Evolutionary conservation across 2,329 filamentous ascomycete genomes (phyloP), one percentile per base, ranked within the genome.

Genomic region (Pestalotiopsis sp.): DNA sequence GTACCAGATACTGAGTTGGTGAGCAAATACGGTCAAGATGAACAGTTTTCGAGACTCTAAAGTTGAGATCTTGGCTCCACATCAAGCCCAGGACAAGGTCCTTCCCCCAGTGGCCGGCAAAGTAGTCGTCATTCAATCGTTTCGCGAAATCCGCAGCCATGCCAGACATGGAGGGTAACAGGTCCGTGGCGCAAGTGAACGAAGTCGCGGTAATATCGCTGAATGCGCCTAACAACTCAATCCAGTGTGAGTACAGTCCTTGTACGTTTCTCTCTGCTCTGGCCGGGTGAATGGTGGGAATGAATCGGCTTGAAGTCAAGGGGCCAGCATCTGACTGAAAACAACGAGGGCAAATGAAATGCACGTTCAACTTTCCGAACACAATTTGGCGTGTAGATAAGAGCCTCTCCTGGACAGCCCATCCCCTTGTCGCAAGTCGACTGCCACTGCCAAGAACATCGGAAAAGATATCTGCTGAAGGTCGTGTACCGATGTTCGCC

Each of bases 291-390:
- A 65, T 65, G n/a, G 1, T 65, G 3, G 7, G 0, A 52, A 2
- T 2, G 6, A 25, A 52, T 12, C 0, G 0, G 1, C n/a, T 1
- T 11, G 3, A 2, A 11, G 3, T 0, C 12, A 23, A 2, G 4
- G 39, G 62, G 0, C 6, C 27, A 11, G 39, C 62, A 13, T 4
- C 2, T 49, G 62, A 65, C 5, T 65, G 62, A 12, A 0, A 36
- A 27, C 0, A 1, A 39, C 5, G 1, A 12, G 62, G 62, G 41
- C 62, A 65, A 11, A 65, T 13, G 39, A 65, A 65, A 4, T 65
- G 62, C 62, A 25, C 11, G 20, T 52, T 65, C 6, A 14, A 25
- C 38, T 27, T 52, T 27, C 62, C 62, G 12, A 65, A 65, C 20
- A 36, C 1, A 23, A 65, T 56, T 36, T 17, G n/a, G 62, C 62